Evolutionary conservation across 1,284 basidiomycete genomes (phyloP), one percentile per base, ranked within the genome.

Genomic region (Leccinum griseonigrum): DNA sequence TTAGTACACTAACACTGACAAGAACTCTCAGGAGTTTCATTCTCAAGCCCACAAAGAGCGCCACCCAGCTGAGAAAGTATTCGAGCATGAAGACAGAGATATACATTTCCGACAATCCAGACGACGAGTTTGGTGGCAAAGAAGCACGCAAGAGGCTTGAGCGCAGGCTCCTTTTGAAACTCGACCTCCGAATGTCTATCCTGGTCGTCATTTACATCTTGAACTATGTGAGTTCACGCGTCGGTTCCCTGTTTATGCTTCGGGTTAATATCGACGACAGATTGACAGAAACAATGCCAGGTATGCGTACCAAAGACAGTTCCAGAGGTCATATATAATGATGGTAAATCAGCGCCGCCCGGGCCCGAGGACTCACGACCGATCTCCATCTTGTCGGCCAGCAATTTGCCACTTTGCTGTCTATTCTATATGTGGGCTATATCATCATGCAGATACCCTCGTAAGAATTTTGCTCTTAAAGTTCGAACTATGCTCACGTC

Each of bases 341-440:
- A 22, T n/a, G 57, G 51, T 58, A 43, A n/a, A 61, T 52, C 22
- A 74, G 72, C 54, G 66, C 63, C 11, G 72, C 69, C 7, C 66
- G 72, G 29, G 58, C 59, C 28, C 60, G 68, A 57, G 70, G 69
- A n/a, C 51, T 74, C n/a, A 54, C 63, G 13, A 36, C 60, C 1
- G 69, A 70, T 43, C 65, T 72, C 29, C 62, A 67, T 53, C 62
- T 74, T 40, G 50, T 60, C 61, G 85, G 82, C 36, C 77, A 81
- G 63, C 74, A 86, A 69, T 92, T 90, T 68, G 80, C 85, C 13
- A 91, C 91, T 0, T 76, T 91, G 9, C 72, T 94, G 50, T 87
- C 85, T 28, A 87, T 92, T 63, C 80, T 92, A 51, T 92, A 90
- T 69, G 87, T 91, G 28, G 85, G 83, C 26, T 86, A 87, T 68